Percentiles rank a stretch among this genome's conserved stretches.
Conservation (phyloP, 257 asterid species). For the Henckelia pumila region DNA sequence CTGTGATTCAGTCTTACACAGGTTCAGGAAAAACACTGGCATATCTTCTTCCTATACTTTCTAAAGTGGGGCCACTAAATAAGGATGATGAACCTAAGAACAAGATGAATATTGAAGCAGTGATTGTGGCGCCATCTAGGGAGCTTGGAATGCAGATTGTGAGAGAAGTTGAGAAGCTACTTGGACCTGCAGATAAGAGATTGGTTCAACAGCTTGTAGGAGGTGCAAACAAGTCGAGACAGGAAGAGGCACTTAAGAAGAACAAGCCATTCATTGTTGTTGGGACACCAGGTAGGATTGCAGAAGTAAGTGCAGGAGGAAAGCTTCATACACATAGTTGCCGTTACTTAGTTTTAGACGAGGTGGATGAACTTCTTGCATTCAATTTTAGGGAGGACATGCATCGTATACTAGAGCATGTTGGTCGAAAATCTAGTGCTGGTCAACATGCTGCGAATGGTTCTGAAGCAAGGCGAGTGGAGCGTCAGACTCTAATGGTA, state of each 20-base stretch:
- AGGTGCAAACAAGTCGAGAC: slow-evolving; percentile 91
- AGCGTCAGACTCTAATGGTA: slow-evolving; percentile 84
- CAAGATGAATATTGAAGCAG: slow-evolving; percentile 63
- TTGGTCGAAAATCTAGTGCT: slow-evolving; percentile 70
- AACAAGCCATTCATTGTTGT: slow-evolving; percentile 84
- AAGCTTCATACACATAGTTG: slow-evolving; percentile 91
- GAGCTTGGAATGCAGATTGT: slow-evolving; percentile 99
- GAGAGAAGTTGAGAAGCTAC: slow-evolving; percentile 83
- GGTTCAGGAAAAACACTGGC: slow-evolving; percentile 99
- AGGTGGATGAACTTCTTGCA: slow-evolving; percentile 91
- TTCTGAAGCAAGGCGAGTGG: slow-evolving; percentile 35
- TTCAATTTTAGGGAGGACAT: slow-evolving; percentile 88
- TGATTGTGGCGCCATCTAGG: slow-evolving; percentile 94
- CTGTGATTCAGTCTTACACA: slow-evolving; percentile 88
- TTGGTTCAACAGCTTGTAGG: slow-evolving; percentile 96
- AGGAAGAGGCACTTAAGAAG: slow-evolving; percentile 91
- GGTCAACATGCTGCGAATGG: slow-evolving; percentile 30
- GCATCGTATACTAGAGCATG: slow-evolving; percentile 88
- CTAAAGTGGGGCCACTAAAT: slow-evolving; percentile 58
- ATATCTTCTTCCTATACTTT: slow-evolving; percentile 89
- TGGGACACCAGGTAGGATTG: slow-evolving; percentile 96
- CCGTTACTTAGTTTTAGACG: slow-evolving; percentile 78
- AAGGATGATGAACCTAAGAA: slow-evolving; percentile 36
- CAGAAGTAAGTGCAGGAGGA: slow-evolving; percentile 85
- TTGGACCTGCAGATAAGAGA: slow-evolving; percentile 79